These are phyloP conservation scores for Vigna hirtella DNA, from an alignment of 306 rosid species.

Conservation along the genomic window DNA sequence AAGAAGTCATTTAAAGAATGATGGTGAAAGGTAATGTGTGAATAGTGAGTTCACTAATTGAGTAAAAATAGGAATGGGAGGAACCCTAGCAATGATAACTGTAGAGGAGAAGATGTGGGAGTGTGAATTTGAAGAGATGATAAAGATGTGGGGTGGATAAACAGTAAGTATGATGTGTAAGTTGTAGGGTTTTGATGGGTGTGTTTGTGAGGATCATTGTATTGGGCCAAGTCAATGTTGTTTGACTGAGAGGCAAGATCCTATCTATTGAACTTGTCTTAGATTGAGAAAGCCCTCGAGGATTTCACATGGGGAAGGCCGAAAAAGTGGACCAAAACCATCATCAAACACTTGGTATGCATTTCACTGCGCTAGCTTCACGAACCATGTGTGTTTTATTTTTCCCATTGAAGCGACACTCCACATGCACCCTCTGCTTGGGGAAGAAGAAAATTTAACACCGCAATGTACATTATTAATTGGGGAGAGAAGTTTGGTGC, in stretches of 20 bases:
- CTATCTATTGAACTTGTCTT: slow-evolving; percentile 46
- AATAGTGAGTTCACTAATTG: no score
- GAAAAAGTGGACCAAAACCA: slow-evolving; percentile 52
- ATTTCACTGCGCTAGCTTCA: slow-evolving; percentile 14
- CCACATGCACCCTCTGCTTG: slow-evolving; percentile 60
- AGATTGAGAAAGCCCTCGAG: background rate
- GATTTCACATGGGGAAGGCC: slow-evolving; percentile 60
- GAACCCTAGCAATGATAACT: no score
- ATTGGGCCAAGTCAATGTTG: slow-evolving; percentile 46
- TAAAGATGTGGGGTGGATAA: slow-evolving; percentile 28
- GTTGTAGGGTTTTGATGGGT: slow-evolving; percentile 36
- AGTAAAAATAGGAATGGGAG: no score
- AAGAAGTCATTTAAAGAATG: slow-evolving; percentile 1
- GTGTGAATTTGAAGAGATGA: slow-evolving; percentile 3
- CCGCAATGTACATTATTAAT: slow-evolving; percentile 30
- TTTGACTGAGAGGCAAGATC: slow-evolving; percentile 53
- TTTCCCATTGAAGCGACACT: slow-evolving; percentile 56
- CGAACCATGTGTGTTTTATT: slow-evolving; percentile 46
- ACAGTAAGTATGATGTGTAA: slow-evolving; percentile 37
- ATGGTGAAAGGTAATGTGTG: no score
- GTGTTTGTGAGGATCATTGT: slow-evolving; percentile 33
- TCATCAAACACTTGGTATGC: slow-evolving; percentile 47
- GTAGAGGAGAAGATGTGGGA: no score
- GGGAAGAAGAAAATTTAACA: slow-evolving; percentile 40
- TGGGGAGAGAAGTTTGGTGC: slow-evolving; percentile 27